Percentiles rank a stretch among this genome's conserved stretches.
phyloP scores from a whole-genome alignment of 179 eudicot genomes.

The Amaranthus tricolor region DNA sequence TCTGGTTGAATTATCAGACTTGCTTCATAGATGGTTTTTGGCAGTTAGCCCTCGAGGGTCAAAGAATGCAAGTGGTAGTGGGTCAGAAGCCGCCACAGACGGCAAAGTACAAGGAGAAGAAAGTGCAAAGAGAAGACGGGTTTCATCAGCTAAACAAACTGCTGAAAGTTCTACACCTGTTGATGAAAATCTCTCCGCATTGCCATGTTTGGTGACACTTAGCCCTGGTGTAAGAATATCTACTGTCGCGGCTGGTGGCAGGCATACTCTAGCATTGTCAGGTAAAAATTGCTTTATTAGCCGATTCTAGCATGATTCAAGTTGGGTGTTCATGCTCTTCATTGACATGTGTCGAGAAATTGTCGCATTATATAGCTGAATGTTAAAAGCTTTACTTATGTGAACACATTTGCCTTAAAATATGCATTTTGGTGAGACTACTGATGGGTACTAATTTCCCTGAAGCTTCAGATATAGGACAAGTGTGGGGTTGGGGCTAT shows the following conservation, averaged over 20 bases:
- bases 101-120: conserved; percentile 71
- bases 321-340: background rate
- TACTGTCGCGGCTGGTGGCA: conserved; percentile 95
- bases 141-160: conserved; percentile 71
- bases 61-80: conserved; percentile 56
- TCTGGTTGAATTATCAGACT: conserved; percentile 26
- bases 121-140: conserved; percentile 68
- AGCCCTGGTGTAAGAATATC: conserved; percentile 84
- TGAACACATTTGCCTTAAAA: background rate
- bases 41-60: conserved; percentile 78
- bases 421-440: conserved; percentile 16
- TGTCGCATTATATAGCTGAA: too few relatives aligned
- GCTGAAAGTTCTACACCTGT: conserved; percentile 63
- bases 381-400: background rate
- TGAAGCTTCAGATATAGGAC: conserved; percentile 89
- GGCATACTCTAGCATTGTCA: conserved; percentile 89
- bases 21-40: conserved; percentile 32
- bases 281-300: conserved; percentile 42
- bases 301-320: background rate
- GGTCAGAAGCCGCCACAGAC: conserved; percentile 40
- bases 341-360: background rate
- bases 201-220: conserved; percentile 80
- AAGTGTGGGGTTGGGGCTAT: conserved; percentile 99
- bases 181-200: conserved; percentile 74
- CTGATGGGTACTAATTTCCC: conserved; percentile 39